Conservation (phyloP, 768 basidiomycete genomes). For the Phlebiopsis flavidoalba region DNA sequence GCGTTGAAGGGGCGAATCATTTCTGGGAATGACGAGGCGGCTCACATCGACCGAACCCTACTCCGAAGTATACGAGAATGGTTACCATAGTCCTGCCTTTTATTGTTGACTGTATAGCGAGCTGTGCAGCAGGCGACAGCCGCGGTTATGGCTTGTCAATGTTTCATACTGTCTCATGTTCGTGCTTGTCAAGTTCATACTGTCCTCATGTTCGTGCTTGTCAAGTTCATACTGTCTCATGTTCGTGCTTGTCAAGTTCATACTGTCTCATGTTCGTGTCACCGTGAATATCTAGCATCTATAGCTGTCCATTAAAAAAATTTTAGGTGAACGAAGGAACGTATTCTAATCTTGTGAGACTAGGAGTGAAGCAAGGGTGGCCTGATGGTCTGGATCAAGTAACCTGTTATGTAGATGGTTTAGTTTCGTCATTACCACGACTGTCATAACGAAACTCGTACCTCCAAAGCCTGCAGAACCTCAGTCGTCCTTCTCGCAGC, state of each 20-base stretch:
- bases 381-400: constrained; percentile 81
- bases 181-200: neutral
- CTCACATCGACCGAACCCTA: constrained; percentile 7
- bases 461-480: constrained; percentile 89
- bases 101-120: too few species aligned
- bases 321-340: constrained; percentile 10
- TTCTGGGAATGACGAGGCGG: constrained; percentile 51
- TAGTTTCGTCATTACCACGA: neutral
- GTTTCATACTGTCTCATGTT: neutral
- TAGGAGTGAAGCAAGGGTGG: constrained; percentile 74
- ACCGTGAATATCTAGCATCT: constrained; percentile 1
- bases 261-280: neutral
- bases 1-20: constrained; percentile 50
- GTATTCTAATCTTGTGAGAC: constrained; percentile 37
- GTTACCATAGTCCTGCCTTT: constrained; percentile 1
- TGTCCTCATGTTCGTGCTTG: neutral
- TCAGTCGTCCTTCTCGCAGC: constrained; percentile 83
- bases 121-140: neutral
- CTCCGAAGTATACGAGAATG: constrained; percentile 12
- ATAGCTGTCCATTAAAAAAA: constrained; percentile 5
- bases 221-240: neutral
- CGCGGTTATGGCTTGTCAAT: neutral
- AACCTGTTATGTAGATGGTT: constrained; percentile 36
- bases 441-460: constrained; percentile 22
- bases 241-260: neutral